Evolutionary conservation across 2,329 filamentous ascomycete genomes (phyloP), one percentile per base, ranked within the genome.

Genomic region (Aspergillus awamori): DNA sequence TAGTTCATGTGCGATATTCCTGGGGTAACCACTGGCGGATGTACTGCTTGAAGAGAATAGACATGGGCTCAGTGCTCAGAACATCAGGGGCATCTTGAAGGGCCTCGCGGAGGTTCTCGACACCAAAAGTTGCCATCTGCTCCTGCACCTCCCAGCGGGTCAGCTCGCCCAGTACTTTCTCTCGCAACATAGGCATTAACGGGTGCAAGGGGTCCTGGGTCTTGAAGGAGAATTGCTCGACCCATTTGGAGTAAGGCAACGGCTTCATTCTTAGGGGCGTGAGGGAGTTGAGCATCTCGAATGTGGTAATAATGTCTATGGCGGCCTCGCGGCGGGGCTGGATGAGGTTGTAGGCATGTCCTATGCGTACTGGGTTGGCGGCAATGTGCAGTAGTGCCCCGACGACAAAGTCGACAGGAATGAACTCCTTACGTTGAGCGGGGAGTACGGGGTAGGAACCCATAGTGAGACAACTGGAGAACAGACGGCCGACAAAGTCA

Each of bases 291-390:
- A 53, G 51, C 13, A 22, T 22, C 10, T 15, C 30, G 17, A 53
- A 53, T 8, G 30, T 36, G 17, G 38, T 33, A 3, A 24, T 38
- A 4, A 38, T 10, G 2, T 30, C 22, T 4, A 53, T 10, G 5
- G 30, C 20, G 20, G 28, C n/a, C 20, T 15, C 30, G 17, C 38
- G 33, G 24, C 47, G 24, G n/a, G 63, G 61, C 24, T 61, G 64
- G 2, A 67, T 48, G 3, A 69, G 28, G 20, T 70, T 64, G 49
- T 61, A 69, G 6, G 62, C 67, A 30, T 66, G 67, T 4, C 68
- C 64, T 4, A 62, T 36, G 17, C 57, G 65, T 2, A 20, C n/a
- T 5, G 38, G 38, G 4, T 13, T 48, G 5, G 38, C 5, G 0
- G 65, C 62, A 20, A 70, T 65, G 4, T 55, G 62, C n/a, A 67